Evolutionary conservation across 345 rosid species (phyloP).

Genomic region (Ceriops tagal): DNA sequence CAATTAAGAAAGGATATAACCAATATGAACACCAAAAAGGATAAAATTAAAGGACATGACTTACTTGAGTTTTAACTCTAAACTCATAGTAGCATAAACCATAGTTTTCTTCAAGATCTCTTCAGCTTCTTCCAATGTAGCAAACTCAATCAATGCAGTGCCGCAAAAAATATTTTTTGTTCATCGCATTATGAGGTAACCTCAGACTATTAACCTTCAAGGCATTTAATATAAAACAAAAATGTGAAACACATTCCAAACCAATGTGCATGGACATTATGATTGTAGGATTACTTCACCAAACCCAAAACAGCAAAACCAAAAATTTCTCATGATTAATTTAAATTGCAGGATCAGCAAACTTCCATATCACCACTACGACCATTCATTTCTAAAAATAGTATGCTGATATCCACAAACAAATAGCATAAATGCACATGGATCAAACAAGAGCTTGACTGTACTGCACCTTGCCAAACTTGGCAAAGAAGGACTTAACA

Average conservation of each 20-base stretch:
- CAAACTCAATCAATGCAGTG: slow-evolving; percentile 18
- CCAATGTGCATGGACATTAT: too few relatives aligned
- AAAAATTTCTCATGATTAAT: too few relatives aligned
- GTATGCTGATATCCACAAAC: too few relatives aligned
- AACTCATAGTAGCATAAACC: slow-evolving; percentile 11
- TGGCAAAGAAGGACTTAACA: slow-evolving; percentile 14
- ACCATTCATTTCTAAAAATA: too few relatives aligned
- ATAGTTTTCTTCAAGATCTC: slow-evolving; percentile 6
- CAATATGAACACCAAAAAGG: neutral
- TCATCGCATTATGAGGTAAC: slow-evolving; percentile 5
- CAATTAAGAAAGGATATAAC: neutral
- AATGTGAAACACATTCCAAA: neutral
- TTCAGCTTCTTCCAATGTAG: neutral
- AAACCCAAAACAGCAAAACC: too few relatives aligned
- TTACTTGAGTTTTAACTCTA: slow-evolving; percentile 5
- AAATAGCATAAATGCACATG: too few relatives aligned
- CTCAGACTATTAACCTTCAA: slow-evolving; percentile 15
- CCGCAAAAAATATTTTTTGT: slow-evolving; percentile 2
- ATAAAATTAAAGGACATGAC: neutral
- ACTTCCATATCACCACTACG: too few relatives aligned
- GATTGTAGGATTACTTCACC: too few relatives aligned
- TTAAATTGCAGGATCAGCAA: too few relatives aligned
- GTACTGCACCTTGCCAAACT: slow-evolving; percentile 10
- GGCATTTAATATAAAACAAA: neutral
- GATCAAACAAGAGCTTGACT: too few relatives aligned